Percentiles rank a stretch among this genome's conserved stretches.
Conservation (phyloP, 1,284 basidiomycete species). For the Ustilago vetiveriae region DNA sequence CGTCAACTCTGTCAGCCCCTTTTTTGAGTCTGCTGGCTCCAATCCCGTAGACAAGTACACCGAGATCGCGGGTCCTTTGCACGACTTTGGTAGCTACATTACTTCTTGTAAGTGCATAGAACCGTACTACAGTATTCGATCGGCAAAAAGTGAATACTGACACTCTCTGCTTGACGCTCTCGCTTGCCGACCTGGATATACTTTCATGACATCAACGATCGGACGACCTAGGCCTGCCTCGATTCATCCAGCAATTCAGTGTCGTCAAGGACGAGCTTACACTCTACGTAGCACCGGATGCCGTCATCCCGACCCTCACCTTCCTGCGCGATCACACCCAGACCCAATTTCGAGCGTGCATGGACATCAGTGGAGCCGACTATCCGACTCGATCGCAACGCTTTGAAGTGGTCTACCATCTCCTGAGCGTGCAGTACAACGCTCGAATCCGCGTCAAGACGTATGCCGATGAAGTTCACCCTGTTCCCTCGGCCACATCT, state of each 20-base stretch:
- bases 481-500: slow-evolving; percentile 83
- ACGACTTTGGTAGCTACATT: slow-evolving; percentile 66
- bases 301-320: slow-evolving; percentile 83
- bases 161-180: not conserved
- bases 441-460: slow-evolving; percentile 94
- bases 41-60: slow-evolving; percentile 60
- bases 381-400: slow-evolving; percentile 91
- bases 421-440: slow-evolving; percentile 80
- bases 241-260: slow-evolving; percentile 66
- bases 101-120: slow-evolving; percentile 64
- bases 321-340: slow-evolving; percentile 97
- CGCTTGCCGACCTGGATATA: not conserved
- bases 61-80: slow-evolving; percentile 50
- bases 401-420: slow-evolving; percentile 97
- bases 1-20: slow-evolving; percentile 61
- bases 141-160: too few relatives aligned
- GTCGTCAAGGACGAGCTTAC: slow-evolving; percentile 92
- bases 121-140: too few relatives aligned
- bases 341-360: slow-evolving; percentile 90
- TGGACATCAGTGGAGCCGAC: slow-evolving; percentile 96
- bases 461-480: slow-evolving; percentile 93
- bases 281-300: slow-evolving; percentile 84
- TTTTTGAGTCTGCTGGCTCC: slow-evolving; percentile 53
- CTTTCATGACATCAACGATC: too few relatives aligned
- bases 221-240: slow-evolving; percentile 61